Base-by-base conservation (phyloP, 2,329 filamentous ascomycete species). In the Clarireedia sp. region DNA sequence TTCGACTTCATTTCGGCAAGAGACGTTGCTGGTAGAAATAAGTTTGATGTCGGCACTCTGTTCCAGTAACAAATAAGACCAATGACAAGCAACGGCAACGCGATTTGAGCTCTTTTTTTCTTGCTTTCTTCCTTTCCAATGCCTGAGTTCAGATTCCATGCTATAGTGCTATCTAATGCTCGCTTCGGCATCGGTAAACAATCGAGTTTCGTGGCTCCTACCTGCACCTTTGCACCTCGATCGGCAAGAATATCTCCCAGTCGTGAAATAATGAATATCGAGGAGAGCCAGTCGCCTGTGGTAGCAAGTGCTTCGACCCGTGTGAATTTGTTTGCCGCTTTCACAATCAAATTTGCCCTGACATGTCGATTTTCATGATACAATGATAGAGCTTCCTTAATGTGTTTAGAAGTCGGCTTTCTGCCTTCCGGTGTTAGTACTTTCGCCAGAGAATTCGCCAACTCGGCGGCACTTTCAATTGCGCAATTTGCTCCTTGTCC, bases 401-500 rank as follows among this genome's bases (percentile, higher is more conserved):
- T 49, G 5, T 57, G 40, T 17, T 44, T 26, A n/a, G 29, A 3
- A 8, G 48, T 3, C 14, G 54, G 48, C 19, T 51, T 51, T 10
- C 17, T 21, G 14, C 12, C 45, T 6, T 26, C 58, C 33, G 10
- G 57, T 46, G 3, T 56, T 45, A 10, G 49, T 8, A 16, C 37
- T 44, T 10, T 51, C 3, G 48, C 5, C 24, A 73, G 58, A 10
- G 63, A 58, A 37, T 71, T 71, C 10, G 69, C 64, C 3, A 73
- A 59, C 9, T 63, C 62, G 5, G 71, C 71, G 2, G 68, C 71
- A 51, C 66, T 67, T 59, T 75, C 72, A 16, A 74, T 72, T 1
- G 71, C 71, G 54, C 62, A 65, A 57, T 74, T 74, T 16, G 69
- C 72, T 0, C 72, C 72, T 62, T 73, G 71, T 8, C 72, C 72